Evolutionary conservation across 2,329 filamentous ascomycete species (phyloP).

Genomic region (Sclerotinia trifoliorum): DNA sequence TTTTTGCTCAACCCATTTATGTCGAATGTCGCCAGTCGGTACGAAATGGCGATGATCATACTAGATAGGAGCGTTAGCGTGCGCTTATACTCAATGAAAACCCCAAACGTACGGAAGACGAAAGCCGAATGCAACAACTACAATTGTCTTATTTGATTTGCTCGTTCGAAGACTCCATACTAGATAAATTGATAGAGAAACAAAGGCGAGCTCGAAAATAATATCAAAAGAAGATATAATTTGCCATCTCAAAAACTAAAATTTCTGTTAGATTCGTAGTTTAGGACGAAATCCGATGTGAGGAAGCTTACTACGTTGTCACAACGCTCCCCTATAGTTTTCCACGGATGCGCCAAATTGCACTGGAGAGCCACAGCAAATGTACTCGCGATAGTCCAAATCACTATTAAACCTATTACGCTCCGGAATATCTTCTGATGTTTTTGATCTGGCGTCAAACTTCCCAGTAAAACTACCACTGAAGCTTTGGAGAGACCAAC

Average conservation of each 20-base stretch:
- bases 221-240: constrained; percentile 44
- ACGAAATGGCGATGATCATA: constrained; percentile 43
- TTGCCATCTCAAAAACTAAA: constrained; percentile 43
- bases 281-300: background rate
- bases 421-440: constrained; percentile 43
- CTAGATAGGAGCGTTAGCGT: constrained; percentile 32
- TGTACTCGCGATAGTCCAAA: constrained; percentile 43
- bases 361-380: constrained; percentile 45
- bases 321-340: constrained; percentile 39
- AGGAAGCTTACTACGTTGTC: constrained; percentile 17
- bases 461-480: constrained; percentile 45
- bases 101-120: constrained; percentile 42
- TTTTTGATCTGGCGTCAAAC: constrained; percentile 45
- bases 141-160: constrained; percentile 42
- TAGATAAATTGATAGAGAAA: constrained; percentile 43
- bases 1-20: constrained; percentile 39
- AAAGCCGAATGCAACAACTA: constrained; percentile 44
- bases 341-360: constrained; percentile 43
- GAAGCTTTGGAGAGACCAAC: constrained; percentile 47
- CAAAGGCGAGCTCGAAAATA: constrained; percentile 43
- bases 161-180: constrained; percentile 44
- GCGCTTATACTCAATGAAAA: background rate
- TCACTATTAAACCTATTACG: constrained; percentile 35
- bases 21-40: constrained; percentile 43
- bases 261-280: background rate